Evolutionary conservation across 345 rosid genomes (phyloP).

Genomic region (Eucalyptus globulus): DNA sequence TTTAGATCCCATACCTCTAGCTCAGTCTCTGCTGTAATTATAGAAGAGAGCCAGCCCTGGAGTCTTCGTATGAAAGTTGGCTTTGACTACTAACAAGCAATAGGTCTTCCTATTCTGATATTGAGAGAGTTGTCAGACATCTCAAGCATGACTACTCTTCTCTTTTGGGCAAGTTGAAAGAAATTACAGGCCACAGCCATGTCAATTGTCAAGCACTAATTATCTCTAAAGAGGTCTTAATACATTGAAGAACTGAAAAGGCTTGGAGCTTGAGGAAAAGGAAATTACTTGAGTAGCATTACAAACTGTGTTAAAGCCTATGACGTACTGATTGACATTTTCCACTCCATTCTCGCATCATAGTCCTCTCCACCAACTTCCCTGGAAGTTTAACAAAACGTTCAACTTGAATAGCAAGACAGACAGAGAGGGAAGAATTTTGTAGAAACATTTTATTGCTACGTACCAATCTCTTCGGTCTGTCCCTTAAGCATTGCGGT

Average conservation of each 20-base stretch:
- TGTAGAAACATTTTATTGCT: neutral
- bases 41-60: neutral
- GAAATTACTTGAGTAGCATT: slow-evolving; percentile 70
- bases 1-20: neutral
- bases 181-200: neutral
- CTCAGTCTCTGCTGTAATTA: neutral
- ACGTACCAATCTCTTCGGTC: slow-evolving; percentile 85
- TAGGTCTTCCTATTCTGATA: neutral
- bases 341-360: slow-evolving; percentile 77
- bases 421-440: neutral
- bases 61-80: neutral
- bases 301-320: slow-evolving; percentile 88
- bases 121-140: neutral
- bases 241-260: neutral
- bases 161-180: neutral
- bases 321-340: slow-evolving; percentile 59
- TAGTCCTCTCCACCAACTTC: slow-evolving; percentile 59
- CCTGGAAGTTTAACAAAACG: slow-evolving; percentile 25
- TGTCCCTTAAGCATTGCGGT: slow-evolving; percentile 97
- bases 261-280: neutral
- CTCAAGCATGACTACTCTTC: neutral
- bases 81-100: neutral
- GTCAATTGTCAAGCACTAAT: neutral
- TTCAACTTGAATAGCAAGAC: neutral
- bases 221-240: neutral